A percentile compares a stretch with the other conserved stretches of the same genome.
These are phyloP conservation scores for Phytophthora idaei DNA, from an alignment of 352 stramenopile genomes.

Conservation along the genomic window DNA sequence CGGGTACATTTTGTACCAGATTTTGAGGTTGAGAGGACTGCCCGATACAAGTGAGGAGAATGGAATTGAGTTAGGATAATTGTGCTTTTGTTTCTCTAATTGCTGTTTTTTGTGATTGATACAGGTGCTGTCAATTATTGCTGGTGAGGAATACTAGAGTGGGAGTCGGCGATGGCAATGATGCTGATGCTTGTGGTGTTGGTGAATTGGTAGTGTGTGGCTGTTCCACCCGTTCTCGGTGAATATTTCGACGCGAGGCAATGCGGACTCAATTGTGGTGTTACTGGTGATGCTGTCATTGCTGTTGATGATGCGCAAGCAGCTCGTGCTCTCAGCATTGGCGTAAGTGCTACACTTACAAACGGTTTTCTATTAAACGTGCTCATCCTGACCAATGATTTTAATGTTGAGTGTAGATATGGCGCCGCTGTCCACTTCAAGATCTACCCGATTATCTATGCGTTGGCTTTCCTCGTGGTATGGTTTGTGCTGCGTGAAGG, in stretches of 20 bases:
- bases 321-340: slow-evolving; percentile 71
- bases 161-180: not conserved
- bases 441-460: slow-evolving; percentile 99
- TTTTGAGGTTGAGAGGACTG: slow-evolving; percentile 75
- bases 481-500: not conserved
- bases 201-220: slow-evolving; percentile 80
- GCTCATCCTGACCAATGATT: slow-evolving; percentile 3
- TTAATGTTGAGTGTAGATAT: slow-evolving; percentile 60
- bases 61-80: not conserved
- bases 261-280: slow-evolving; percentile 95
- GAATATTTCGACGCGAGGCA: slow-evolving; percentile 99
- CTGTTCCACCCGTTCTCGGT: slow-evolving; percentile 98
- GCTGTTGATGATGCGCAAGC: slow-evolving; percentile 81
- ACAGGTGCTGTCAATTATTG: slow-evolving; percentile 69
- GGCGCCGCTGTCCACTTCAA: slow-evolving; percentile 97
- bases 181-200: slow-evolving; percentile 7
- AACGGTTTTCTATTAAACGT: not conserved
- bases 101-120: slow-evolving; percentile 4
- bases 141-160: slow-evolving; percentile 31
- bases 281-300: slow-evolving; percentile 94
- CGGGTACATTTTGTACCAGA: slow-evolving; percentile 89
- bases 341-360: slow-evolving; percentile 42
- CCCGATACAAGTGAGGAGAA: slow-evolving; percentile 47
- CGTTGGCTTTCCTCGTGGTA: slow-evolving; percentile 88
- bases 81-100: not conserved